Evolutionary conservation across 2,329 filamentous ascomycete species (phyloP).

Genomic region (Penicillium sp.): DNA sequence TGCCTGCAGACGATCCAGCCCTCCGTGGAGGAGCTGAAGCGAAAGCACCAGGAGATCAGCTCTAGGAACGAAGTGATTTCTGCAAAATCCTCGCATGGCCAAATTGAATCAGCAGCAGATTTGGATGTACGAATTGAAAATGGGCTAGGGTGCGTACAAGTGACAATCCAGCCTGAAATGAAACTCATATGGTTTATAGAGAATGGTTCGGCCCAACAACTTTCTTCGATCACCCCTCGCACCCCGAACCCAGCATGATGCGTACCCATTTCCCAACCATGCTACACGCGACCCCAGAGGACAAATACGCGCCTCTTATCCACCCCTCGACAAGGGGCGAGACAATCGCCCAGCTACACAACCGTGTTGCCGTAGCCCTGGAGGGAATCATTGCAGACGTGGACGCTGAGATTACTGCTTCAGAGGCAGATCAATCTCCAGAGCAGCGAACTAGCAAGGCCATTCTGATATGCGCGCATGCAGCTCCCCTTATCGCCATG

Average conservation of each 20-base stretch:
- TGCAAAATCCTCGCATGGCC: conserved; percentile 22
- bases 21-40: conserved; percentile 49
- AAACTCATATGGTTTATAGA: conserved; percentile 44
- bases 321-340: conserved; percentile 77
- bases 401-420: conserved; percentile 58
- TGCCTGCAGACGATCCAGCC: conserved; percentile 84
- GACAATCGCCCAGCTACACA: conserved; percentile 76
- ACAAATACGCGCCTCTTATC: conserved; percentile 64
- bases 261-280: conserved; percentile 64
- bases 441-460: conserved; percentile 59
- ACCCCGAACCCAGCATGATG: conserved; percentile 68
- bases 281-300: conserved; percentile 54
- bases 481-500: conserved; percentile 84
- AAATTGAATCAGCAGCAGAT: conserved; percentile 41
- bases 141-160: conserved; percentile 53
- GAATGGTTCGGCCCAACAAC: conserved; percentile 89
- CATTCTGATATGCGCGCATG: conserved; percentile 84
- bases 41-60: conserved; percentile 12
- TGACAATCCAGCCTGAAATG: not conserved
- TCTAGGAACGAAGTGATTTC: conserved; percentile 21
- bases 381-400: conserved; percentile 71
- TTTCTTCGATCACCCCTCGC: conserved; percentile 81
- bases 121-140: conserved; percentile 55
- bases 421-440: conserved; percentile 54
- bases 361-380: conserved; percentile 73